Base-by-base conservation (phyloP, 2,329 filamentous ascomycete genomes). In the Talaromyces rugulosus region DNA sequence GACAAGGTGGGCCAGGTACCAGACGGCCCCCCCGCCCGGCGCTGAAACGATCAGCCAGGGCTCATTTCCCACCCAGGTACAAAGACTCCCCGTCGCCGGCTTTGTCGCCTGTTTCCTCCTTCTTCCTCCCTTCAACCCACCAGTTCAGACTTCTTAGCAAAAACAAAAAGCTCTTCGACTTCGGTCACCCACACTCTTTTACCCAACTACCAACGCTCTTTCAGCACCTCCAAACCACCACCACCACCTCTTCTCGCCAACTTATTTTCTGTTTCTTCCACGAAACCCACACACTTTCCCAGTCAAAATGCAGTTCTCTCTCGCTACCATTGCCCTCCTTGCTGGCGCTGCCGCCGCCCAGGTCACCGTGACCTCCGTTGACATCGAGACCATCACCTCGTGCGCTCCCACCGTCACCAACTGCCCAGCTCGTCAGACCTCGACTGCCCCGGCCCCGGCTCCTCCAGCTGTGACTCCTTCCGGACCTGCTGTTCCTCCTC, bases 341-440 rank as follows among this genome's bases (percentile, higher is more conserved):
- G 70, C 72, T 68, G 76, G 76, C 64, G 68, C 70, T 58, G 64
- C 65, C 63, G 71, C 69, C 62, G 70, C 68, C 60, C 68, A 74
- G 63, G 61, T 72, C 67, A 53, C 83, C 71, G 77, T 86, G 77
- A 85, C 83, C 82, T 76, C 78, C 72, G 86, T 83, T 67, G 80
- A 85, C 72, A 79, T 82, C 72, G 78, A 84, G 68, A 88, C 85
- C 77, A 78, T 88, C 82, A 87, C 83, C 75, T 85, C 83, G 59
- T 87, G 85, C 81, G 81, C 76, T 62, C 78, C 85, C 56, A 80
- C 81, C 64, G 85, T 88, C 71, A 82, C 84, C 74, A 71, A 89
- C 85, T 89, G 87, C 75, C 75, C 76, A 53, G 74, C 69, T 64
- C 60, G 62, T 56, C 56, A 68, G 62, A 63, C 63, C 55, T 50